Conservation (phyloP, 768 basidiomycete genomes). For the Asterophora parasitica region DNA sequence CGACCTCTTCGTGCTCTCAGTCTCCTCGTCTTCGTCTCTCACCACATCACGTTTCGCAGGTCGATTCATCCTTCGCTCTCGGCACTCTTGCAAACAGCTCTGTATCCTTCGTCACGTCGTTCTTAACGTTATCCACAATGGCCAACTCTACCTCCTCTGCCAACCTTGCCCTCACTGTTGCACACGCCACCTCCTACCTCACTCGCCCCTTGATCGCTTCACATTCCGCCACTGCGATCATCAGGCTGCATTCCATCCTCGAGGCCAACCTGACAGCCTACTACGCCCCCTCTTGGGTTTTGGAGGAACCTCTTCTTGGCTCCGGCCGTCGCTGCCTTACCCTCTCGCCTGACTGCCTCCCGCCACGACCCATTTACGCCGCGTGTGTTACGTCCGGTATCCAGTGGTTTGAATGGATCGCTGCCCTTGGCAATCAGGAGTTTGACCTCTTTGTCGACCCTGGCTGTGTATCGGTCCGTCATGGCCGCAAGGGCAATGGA, state of each 20-base stretch:
- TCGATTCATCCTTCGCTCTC: constrained; percentile 43
- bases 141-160: constrained; percentile 31
- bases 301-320: constrained; percentile 58
- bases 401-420: constrained; percentile 81
- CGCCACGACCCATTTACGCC: constrained; percentile 66
- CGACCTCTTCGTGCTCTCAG: constrained; percentile 18
- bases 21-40: neutral
- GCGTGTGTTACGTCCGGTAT: constrained; percentile 67
- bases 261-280: constrained; percentile 69
- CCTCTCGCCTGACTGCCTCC: constrained; percentile 62
- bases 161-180: constrained; percentile 61
- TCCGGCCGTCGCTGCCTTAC: constrained; percentile 73
- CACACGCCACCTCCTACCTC: constrained; percentile 71
- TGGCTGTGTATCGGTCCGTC: constrained; percentile 68
- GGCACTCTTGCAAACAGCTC: constrained; percentile 12
- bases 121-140: constrained; percentile 28
- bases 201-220: constrained; percentile 56
- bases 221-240: constrained; percentile 57
- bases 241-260: constrained; percentile 66
- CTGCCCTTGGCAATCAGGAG: constrained; percentile 59
- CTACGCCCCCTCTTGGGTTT: constrained; percentile 63
- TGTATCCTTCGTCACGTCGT: constrained; percentile 14
- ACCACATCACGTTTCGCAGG: constrained; percentile 51
- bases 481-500: constrained; percentile 35
- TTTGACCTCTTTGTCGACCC: constrained; percentile 82